Evolutionary conservation across 371 early-diverging fungal genomes (phyloP).

Genomic region (Amoeboradix gromovi): DNA sequence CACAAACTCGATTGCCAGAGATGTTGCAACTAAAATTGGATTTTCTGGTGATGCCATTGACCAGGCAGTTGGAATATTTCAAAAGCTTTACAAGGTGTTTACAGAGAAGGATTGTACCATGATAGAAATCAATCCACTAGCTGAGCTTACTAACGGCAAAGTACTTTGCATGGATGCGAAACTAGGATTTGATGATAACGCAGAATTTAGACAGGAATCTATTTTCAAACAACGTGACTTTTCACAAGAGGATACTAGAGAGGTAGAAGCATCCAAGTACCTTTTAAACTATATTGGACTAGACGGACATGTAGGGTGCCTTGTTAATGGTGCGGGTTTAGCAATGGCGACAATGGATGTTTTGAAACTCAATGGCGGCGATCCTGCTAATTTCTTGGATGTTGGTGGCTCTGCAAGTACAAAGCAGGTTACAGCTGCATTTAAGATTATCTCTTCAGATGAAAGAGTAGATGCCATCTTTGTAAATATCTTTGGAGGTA

Average conservation of each 20-base stretch:
- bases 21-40: conserved; percentile 20
- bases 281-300: conserved; percentile 94
- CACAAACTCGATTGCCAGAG: conserved; percentile 9
- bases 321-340: conserved; percentile 91
- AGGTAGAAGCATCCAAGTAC: conserved; percentile 79
- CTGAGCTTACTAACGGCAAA: conserved; percentile 57
- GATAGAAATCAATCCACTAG: conserved; percentile 92
- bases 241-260: conserved; percentile 84
- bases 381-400: conserved; percentile 97
- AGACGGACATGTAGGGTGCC: conserved; percentile 56
- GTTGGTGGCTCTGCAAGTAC: conserved; percentile 89
- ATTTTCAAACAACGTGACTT: conserved; percentile 48
- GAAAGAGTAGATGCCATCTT: conserved; percentile 58
- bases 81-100: conserved; percentile 76
- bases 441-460: conserved; percentile 88
- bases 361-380: conserved; percentile 88
- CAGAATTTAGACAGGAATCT: conserved; percentile 81
- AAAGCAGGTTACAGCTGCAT: conserved; percentile 84
- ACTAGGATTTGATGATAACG: conserved; percentile 93
- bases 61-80: conserved; percentile 59
- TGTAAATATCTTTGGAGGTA: conserved; percentile 93
- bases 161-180: conserved; percentile 71
- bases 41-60: conserved; percentile 26
- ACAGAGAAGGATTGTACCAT: conserved; percentile 81
- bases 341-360: conserved; percentile 99